These are phyloP conservation scores for Nitzschia sp. DNA, from an alignment of 108 stramenopile species.

Conservation along the genomic window DNA sequence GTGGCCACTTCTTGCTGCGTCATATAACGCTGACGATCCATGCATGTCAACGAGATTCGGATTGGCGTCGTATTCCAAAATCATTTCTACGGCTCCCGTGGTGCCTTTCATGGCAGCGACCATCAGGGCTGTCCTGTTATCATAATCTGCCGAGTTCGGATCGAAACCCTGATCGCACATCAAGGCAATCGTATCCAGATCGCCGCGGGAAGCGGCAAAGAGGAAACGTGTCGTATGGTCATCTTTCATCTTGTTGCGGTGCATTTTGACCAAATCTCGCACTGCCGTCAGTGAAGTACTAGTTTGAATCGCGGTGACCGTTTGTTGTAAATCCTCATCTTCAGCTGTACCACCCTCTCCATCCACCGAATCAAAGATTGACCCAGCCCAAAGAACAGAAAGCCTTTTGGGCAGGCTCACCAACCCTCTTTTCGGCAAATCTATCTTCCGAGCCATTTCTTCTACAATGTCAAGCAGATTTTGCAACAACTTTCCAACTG, in stretches of 20 bases:
- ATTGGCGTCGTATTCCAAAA: constrained; percentile 51
- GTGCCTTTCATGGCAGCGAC: constrained; percentile 72
- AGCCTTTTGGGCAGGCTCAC: constrained; percentile 14
- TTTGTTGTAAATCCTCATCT: constrained; percentile 4
- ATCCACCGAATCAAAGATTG: constrained; percentile 15
- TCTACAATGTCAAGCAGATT: constrained; percentile 44
- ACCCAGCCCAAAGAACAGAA: constrained; percentile 34
- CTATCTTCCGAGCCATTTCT: not conserved
- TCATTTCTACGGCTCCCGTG: constrained; percentile 44
- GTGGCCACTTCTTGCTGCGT: constrained; percentile 61
- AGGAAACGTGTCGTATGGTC: constrained; percentile 65
- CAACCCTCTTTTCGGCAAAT: not conserved
- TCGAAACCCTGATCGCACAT: constrained; percentile 72
- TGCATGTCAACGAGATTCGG: constrained; percentile 68
- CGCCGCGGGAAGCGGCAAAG: constrained; percentile 67
- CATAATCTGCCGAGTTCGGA: constrained; percentile 57
- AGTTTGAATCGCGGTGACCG: constrained; percentile 15
- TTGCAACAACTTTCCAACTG: constrained; percentile 29
- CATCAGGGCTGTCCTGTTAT: constrained; percentile 65
- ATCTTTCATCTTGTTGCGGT: constrained; percentile 51
- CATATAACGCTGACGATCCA: constrained; percentile 55
- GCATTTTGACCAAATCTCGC: constrained; percentile 60
- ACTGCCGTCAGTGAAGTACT: constrained; percentile 28
- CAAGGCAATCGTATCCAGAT: constrained; percentile 50
- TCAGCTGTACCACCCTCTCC: not conserved